phyloP scores from a whole-genome alignment of 2,329 filamentous ascomycete genomes.

The Sordariomycetes sp. region DNA sequence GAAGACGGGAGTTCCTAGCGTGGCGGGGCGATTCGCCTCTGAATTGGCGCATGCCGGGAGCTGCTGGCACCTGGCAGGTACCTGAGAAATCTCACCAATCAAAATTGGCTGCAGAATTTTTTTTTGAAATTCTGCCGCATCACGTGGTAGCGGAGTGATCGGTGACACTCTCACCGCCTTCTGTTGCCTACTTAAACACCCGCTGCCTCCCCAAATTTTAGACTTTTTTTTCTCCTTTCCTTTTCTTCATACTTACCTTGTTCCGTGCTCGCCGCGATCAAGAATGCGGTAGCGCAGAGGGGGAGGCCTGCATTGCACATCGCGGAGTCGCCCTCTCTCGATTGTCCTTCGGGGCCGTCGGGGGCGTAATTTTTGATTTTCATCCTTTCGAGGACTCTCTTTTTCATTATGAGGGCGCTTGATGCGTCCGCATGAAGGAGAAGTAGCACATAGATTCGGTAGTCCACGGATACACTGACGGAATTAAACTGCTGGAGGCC shows the following conservation, averaged over 20 bases:
- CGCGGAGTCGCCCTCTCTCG: constrained; percentile 35
- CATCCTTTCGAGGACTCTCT: constrained; percentile 7
- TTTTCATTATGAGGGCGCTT: constrained; percentile 33
- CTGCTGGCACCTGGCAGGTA: not conserved
- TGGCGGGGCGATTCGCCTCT: not conserved
- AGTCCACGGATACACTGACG: no score
- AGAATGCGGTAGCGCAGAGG: constrained; percentile 26
- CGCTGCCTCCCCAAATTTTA: not conserved
- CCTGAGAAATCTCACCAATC: not conserved
- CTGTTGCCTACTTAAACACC: not conserved
- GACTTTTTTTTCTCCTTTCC: constrained; percentile 16
- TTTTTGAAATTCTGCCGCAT: not conserved
- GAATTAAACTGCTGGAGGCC: no score
- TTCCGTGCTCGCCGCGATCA: constrained; percentile 29
- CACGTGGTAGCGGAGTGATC: not conserved
- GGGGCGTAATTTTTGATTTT: constrained; percentile 38
- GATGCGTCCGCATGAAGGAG: constrained; percentile 32
- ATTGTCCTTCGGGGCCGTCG: constrained; percentile 43
- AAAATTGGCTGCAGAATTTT: not conserved
- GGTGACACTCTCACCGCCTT: constrained; percentile 1
- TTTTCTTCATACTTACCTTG: constrained; percentile 42
- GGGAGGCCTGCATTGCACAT: constrained; percentile 42
- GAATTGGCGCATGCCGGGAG: not conserved
- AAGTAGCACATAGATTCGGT: constrained; percentile 7
- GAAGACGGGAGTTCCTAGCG: not conserved